Evolutionary conservation across 2,329 filamentous ascomycete species (phyloP).

Genomic region (Gyromitra esculenta): DNA sequence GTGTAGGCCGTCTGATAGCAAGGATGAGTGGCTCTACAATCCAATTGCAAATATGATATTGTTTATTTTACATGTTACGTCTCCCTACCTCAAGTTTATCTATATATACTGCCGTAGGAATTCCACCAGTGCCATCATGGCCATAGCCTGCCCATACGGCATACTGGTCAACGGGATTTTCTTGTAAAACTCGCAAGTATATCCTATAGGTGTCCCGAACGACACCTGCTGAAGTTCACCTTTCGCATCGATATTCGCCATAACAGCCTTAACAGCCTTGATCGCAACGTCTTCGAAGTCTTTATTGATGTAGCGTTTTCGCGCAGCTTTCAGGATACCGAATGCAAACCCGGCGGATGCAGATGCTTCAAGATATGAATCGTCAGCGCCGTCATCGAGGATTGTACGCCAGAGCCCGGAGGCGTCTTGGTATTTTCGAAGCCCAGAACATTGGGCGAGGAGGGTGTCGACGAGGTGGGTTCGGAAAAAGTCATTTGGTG

Average conservation of each 20-base stretch:
- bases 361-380: slow-evolving; percentile 79
- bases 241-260: slow-evolving; percentile 71
- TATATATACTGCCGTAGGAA: slow-evolving; percentile 71
- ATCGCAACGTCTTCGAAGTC: slow-evolving; percentile 71
- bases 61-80: not conserved
- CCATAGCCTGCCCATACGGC: slow-evolving; percentile 87
- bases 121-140: slow-evolving; percentile 81
- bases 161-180: slow-evolving; percentile 80
- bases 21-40: too few species aligned
- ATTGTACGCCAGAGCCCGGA: slow-evolving; percentile 79
- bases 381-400: slow-evolving; percentile 71
- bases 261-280: slow-evolving; percentile 73
- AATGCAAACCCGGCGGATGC: slow-evolving; percentile 84
- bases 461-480: slow-evolving; percentile 70
- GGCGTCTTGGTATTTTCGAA: slow-evolving; percentile 69
- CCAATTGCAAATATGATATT: not conserved
- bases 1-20: too few species aligned
- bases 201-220: slow-evolving; percentile 82
- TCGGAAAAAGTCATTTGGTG: slow-evolving; percentile 69
- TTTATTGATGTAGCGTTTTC: slow-evolving; percentile 74
- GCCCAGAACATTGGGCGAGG: slow-evolving; percentile 73
- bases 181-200: slow-evolving; percentile 77
- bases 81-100: not conserved
- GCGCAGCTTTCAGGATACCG: slow-evolving; percentile 77
- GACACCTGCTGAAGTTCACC: slow-evolving; percentile 79